Conservation (phyloP, 768 basidiomycete genomes). For the Mycena venus region DNA sequence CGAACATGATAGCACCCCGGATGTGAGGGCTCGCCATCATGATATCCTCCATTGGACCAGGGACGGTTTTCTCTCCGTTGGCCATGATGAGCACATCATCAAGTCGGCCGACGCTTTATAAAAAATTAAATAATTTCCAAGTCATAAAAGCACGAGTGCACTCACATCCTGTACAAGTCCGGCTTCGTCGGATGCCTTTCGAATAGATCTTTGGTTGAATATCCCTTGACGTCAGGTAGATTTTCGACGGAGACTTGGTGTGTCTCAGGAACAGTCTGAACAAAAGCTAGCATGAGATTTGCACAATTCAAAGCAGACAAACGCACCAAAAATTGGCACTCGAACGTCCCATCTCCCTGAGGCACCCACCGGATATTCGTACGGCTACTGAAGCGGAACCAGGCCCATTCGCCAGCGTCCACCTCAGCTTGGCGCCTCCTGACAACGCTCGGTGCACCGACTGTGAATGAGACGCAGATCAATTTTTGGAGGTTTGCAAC, state of each 20-base stretch:
- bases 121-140: not conserved
- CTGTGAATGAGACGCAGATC: no score
- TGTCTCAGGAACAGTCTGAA: not conserved
- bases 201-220: constrained; percentile 43
- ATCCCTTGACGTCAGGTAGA: not conserved
- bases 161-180: not conserved
- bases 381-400: constrained; percentile 44
- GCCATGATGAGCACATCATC: constrained; percentile 16
- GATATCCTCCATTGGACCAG: constrained; percentile 16
- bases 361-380: constrained; percentile 48
- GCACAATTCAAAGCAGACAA: not conserved
- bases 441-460: not conserved
- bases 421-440: constrained; percentile 29
- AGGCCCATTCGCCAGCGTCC: constrained; percentile 45
- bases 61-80: constrained; percentile 9
- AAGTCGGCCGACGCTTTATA: constrained; percentile 3
- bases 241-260: not conserved
- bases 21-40: constrained; percentile 10
- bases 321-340: constrained; percentile 31
- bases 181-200: not conserved
- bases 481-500: no score
- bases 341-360: constrained; percentile 52
- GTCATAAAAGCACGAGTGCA: no score
- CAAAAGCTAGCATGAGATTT: not conserved
- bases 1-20: constrained; percentile 14